Base-by-base conservation (phyloP, 345 rosid species). In the Mallotus nudiflorus region DNA sequence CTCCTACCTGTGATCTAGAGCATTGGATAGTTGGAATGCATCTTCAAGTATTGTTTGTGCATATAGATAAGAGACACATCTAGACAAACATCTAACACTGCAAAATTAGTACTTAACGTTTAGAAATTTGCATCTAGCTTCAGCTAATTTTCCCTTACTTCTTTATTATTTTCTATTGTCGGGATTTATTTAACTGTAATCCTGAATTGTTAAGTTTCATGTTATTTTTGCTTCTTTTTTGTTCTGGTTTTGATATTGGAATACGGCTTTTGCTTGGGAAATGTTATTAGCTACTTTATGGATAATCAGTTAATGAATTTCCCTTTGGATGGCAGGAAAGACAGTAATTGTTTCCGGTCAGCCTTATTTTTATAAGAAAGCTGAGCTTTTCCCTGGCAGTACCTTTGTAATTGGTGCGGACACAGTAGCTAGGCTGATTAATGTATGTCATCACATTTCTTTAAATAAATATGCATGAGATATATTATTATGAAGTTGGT, bases 311-410 rank as follows among this genome's bases (percentile, higher is more conserved):
- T n/a, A n/a, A 27, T 29, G 49, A 35, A 7, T 62, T 70, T 15
- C 33, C 52, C 54, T 67, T 77, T 72, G 20, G 55, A 66, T 89
- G 76, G 79, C 92, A 92, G 99, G 97, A 77, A 90, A 84, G 82
- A 77, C 91, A 0, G 79, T 95, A 52, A 95, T 95, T 76, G 71
- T 95, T 79, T 95, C 99, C 75, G 90, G 85, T 78, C 97, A 95
- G 85, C 99, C 97, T 62, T 92, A 77, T 70, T 95, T 92, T 69
- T 90, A 95, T 77, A 95, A 88, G 89, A 95, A 92, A 84, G 96
- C 96, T 46, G 96, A 90, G 62, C 85, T 95, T 67, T 95, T 95
- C 69, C 97, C 97, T 3, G 97, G 97, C 69, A 95, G 99, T 78
- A 83, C 91, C 63, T 92, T 95, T 75, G 97, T 92, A 27, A 89